Base-by-base conservation (phyloP, 805 yeast species). In the Diddensiella transvaalensis region DNA sequence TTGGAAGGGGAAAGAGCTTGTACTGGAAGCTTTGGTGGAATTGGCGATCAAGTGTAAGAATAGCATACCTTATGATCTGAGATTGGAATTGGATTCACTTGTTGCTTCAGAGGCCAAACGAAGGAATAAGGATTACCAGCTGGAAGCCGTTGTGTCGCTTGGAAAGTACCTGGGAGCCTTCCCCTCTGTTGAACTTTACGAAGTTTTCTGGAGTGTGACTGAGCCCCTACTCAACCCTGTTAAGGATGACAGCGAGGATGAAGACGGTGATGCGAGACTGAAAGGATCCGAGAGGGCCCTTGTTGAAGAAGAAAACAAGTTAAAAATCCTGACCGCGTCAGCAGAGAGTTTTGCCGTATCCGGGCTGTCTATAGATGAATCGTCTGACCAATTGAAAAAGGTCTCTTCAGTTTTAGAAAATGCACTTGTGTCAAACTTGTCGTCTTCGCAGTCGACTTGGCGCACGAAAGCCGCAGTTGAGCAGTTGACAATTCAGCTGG, bases 1-100 rank as follows among this genome's bases (percentile, higher is more conserved):
- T 6, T 91, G 96, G 93, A 74, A 75, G 13, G 98, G 97, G 3
- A 91, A 91, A 59, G 96, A 89, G 56, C 65, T 73, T 23, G 75
- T 93, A 1, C 69, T 88, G 17, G 80, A 79, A 32, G 86, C 96
- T 0, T 67, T 90, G 46, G 84, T 86, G 0, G 66, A 78, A 1
- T 71, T 85, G 26, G 60, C 83, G 0, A 59, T 70, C 15, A 79
- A 78, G 50, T 72, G 80, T 5, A 65, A 71, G 41, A 57, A 55
- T 0, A 69, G 61, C 39, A 55, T 82, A 11, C 47, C 0, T 47
- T 58, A 55, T 1, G 71, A 60, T 0, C 40, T 78, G 3, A 60
- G 69, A 26, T 64, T 62, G 1, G 62, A 56, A 21, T 65, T 85
- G 4, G 67, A 67, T 23, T 70, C 71, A 21, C 69, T 76, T 1